Evolutionary conservation across 192 early-diverging fungal genomes (phyloP).

Genomic region (Umbelopsis sp.): DNA sequence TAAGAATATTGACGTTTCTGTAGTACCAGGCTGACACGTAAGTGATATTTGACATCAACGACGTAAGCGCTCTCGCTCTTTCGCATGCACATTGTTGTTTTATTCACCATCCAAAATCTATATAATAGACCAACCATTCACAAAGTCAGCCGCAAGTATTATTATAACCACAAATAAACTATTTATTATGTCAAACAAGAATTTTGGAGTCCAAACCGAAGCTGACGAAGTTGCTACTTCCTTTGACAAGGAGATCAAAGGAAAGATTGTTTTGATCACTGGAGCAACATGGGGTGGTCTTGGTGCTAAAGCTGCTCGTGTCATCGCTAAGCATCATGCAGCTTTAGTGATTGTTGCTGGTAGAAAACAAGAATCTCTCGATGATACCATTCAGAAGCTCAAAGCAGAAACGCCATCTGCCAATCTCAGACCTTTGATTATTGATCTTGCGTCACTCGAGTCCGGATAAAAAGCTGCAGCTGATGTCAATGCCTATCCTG

Average conservation of each 20-base stretch:
- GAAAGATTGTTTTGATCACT: neutral
- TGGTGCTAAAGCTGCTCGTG: neutral
- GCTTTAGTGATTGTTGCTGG: slow-evolving; percentile 18
- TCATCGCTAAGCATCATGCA: neutral
- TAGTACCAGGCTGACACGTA: too few relatives aligned
- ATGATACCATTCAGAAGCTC: slow-evolving; percentile 18
- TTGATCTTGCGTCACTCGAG: slow-evolving; percentile 35
- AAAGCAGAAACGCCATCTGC: slow-evolving; percentile 17
- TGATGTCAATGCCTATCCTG: slow-evolving; percentile 17
- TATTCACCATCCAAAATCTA: too few relatives aligned
- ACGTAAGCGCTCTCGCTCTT: too few relatives aligned
- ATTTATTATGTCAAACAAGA: neutral
- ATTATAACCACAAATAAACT: too few relatives aligned
- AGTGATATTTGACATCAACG: too few relatives aligned
- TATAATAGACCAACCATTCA: too few relatives aligned
- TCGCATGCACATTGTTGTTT: too few relatives aligned
- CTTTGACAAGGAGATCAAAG: neutral
- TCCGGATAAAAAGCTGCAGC: slow-evolving; percentile 31
- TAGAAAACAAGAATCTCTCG: slow-evolving; percentile 17
- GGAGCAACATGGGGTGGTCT: neutral
- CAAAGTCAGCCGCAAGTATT: too few relatives aligned
- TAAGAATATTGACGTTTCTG: too few relatives aligned
- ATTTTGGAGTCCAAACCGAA: neutral
- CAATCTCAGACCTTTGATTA: slow-evolving; percentile 21
- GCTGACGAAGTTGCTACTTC: neutral